These are phyloP conservation scores for Phialophora tarda DNA, from an alignment of 2,329 filamentous ascomycete species.

Conservation along the genomic window DNA sequence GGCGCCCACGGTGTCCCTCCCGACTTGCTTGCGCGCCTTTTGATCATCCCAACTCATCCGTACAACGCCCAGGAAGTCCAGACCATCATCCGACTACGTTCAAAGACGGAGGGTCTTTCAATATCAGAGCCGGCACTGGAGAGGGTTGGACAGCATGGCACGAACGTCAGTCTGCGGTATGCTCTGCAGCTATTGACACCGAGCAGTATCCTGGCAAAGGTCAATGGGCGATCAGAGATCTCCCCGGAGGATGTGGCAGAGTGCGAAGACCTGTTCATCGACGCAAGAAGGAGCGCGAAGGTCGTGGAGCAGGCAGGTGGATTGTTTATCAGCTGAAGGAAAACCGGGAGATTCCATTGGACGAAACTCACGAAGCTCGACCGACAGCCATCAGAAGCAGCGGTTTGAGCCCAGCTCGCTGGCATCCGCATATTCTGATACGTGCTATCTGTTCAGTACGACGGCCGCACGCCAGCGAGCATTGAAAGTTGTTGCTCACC, in stretches of 20 bases:
- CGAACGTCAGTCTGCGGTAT: conserved; percentile 88
- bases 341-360: background rate
- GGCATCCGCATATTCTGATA: background rate
- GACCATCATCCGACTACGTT: conserved; percentile 83
- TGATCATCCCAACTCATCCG: conserved; percentile 93
- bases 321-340: conserved; percentile 67
- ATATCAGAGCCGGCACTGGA: conserved; percentile 83
- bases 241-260: conserved; percentile 78
- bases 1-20: conserved; percentile 93
- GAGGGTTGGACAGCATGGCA: conserved; percentile 84
- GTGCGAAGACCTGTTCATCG: conserved; percentile 83
- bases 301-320: conserved; percentile 70
- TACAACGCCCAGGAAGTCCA: conserved; percentile 91
- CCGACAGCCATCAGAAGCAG: background rate
- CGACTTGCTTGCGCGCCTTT: conserved; percentile 88
- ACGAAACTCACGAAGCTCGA: background rate
- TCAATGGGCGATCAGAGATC: conserved; percentile 77
- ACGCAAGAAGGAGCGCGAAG: conserved; percentile 76
- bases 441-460: background rate
- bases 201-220: conserved; percentile 86
- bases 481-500: background rate
- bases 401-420: background rate
- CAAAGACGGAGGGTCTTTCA: conserved; percentile 78
- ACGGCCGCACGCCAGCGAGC: background rate
- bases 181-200: conserved; percentile 90